Conservation (phyloP, 2,329 filamentous ascomycete species). For the Fusarium sacchari region DNA sequence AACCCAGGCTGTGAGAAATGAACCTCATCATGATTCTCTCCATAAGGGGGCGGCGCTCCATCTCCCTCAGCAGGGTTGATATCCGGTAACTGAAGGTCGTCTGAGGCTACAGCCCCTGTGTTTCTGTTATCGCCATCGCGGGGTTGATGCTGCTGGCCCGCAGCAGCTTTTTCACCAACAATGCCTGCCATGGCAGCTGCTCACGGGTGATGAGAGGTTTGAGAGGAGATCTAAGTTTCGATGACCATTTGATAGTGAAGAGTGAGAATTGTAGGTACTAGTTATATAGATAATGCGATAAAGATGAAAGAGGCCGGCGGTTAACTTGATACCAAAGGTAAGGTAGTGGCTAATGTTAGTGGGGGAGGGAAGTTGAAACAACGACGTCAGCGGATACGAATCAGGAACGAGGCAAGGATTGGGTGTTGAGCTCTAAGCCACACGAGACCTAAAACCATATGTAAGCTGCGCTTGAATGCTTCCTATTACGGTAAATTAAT, state of each 20-base stretch:
- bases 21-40: slow-evolving; percentile 64
- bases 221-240: background rate
- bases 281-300: slow-evolving; percentile 9
- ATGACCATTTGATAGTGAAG: background rate
- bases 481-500: background rate
- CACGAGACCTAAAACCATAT: background rate
- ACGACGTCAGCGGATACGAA: slow-evolving; percentile 27
- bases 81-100: slow-evolving; percentile 54
- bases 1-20: slow-evolving; percentile 71
- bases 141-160: slow-evolving; percentile 33
- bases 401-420: slow-evolving; percentile 16
- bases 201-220: background rate
- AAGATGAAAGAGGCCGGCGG: background rate
- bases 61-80: slow-evolving; percentile 52
- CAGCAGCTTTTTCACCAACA: slow-evolving; percentile 43
- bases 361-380: slow-evolving; percentile 19
- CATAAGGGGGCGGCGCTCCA: slow-evolving; percentile 67
- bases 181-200: slow-evolving; percentile 40
- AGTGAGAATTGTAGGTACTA: background rate
- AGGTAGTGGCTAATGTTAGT: slow-evolving; percentile 8
- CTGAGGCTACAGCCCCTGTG: slow-evolving; percentile 48
- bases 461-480: background rate
- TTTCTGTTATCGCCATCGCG: slow-evolving; percentile 21
- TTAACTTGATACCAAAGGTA: no score
- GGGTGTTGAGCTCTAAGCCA: slow-evolving; percentile 16